Base-by-base conservation (phyloP, 2,329 filamentous ascomycete genomes). In the Plectosphaerella plurivora region DNA sequence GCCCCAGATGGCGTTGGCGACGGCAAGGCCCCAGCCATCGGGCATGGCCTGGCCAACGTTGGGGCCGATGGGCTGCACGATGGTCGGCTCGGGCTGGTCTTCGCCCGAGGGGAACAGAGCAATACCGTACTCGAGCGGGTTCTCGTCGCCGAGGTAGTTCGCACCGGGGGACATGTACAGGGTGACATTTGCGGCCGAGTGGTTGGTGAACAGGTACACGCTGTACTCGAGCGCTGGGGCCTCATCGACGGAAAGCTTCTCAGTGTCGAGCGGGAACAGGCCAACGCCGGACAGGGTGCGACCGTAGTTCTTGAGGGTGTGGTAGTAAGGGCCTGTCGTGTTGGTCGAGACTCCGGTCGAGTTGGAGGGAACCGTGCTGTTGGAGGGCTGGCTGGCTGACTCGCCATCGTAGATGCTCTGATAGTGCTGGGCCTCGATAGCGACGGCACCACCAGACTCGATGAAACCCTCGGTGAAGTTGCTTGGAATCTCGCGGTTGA, bases 141-240 rank as follows among this genome's bases (percentile, higher is more conserved):
- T 69, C 7, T 65, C 57, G 39, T 78, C 72, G 24, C 77, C 78
- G 4, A 79, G 69, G 59, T 79, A 79, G 61, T 83, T 83, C 44
- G 75, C 72, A 1, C 68, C 71, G 0, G 79, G 78, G 9, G 77
- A 80, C 53, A 84, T 69, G 62, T 74, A 76, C 3, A 83, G 68
- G 0, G 64, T 75, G 1, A 74, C 65, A 57, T 73, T 74, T 45
- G 64, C 65, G 35, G 47, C 47, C 47, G 48, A 42, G 5, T 73
- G 63, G 52, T 75, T 73, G 44, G 76, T 80, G 68, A 84, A 87
- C 12, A 83, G 72, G 65, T 83, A 87, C 53, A 87, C 60, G 50
- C 79, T 72, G 62, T 86, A 88, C 57, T 82, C 77, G 9, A 87
- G 72, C 5, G 75, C 75, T 1, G 83, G 82, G 0, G 73, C 78